phyloP scores from a whole-genome alignment of 2,329 filamentous ascomycete species.

The Hypoxylon rubiginosum region DNA sequence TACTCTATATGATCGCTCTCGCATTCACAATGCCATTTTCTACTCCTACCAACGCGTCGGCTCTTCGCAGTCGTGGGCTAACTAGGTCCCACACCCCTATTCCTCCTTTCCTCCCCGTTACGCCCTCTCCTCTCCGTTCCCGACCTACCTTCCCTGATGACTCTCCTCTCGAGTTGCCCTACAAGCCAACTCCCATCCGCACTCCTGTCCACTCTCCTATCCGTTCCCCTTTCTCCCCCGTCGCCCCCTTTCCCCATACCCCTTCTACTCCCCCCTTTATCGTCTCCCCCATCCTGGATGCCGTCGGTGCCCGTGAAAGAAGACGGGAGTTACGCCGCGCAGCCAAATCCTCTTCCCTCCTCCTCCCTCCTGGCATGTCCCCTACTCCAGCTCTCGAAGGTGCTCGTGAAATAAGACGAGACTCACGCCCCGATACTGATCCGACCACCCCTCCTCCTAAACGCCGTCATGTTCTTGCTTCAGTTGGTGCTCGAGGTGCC shows the following conservation, averaged over 20 bases:
- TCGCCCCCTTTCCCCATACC: constrained; percentile 25
- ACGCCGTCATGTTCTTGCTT: constrained; percentile 4
- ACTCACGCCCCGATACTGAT: not conserved
- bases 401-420: constrained; percentile 1
- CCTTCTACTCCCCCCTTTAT: constrained; percentile 15
- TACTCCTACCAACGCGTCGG: constrained; percentile 35
- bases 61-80: constrained; percentile 43
- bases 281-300: constrained; percentile 22
- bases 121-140: constrained; percentile 2
- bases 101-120: constrained; percentile 13
- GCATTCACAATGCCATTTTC: constrained; percentile 26
- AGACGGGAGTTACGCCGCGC: constrained; percentile 28
- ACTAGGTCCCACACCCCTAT: constrained; percentile 38
- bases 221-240: constrained; percentile 28
- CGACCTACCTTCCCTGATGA: not conserved
- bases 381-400: not conserved
- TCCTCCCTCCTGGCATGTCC: too few relatives aligned
- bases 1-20: not conserved
- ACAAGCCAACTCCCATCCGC: constrained; percentile 12
- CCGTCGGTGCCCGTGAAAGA: constrained; percentile 29
- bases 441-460: not conserved
- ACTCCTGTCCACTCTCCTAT: constrained; percentile 20
- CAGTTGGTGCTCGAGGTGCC: constrained; percentile 12
- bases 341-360: not conserved
- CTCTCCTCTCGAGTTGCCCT: not conserved